Evolutionary conservation across 495 filamentous ascomycete species (phyloP).

Genomic region (Amorphotheca resinae): DNA sequence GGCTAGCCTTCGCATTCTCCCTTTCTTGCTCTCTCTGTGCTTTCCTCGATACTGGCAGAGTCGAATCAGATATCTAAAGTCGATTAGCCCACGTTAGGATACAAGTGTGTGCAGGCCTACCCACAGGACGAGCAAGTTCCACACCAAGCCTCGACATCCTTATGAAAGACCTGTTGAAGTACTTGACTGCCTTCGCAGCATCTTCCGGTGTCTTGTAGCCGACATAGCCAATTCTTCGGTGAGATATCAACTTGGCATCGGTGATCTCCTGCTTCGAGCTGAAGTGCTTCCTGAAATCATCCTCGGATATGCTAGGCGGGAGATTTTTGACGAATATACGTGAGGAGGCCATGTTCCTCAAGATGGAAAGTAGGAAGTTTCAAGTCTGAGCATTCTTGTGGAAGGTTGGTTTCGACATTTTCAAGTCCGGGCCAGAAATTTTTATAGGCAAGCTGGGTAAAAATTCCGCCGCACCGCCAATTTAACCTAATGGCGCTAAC

Average conservation of each 20-base stretch:
- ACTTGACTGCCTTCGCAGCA: conserved; percentile 71
- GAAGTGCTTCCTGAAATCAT: conserved; percentile 80
- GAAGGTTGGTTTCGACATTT: too few species aligned
- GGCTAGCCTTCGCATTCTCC: conserved; percentile 9
- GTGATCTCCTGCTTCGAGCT: conserved; percentile 59
- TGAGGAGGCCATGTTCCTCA: conserved; percentile 44
- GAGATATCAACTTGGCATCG: conserved; percentile 78
- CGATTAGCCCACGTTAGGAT: neutral
- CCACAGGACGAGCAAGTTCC: conserved; percentile 79
- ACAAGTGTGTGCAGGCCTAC: conserved; percentile 16
- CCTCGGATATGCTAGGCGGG: conserved; percentile 60
- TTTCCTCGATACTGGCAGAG: conserved; percentile 20
- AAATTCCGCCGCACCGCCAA: too few species aligned
- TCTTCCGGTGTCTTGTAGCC: conserved; percentile 78
- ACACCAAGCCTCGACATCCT: conserved; percentile 93
- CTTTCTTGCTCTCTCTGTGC: conserved; percentile 18
- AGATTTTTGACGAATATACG: conserved; percentile 85
- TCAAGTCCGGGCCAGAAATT: too few species aligned
- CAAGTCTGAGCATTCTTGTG: too few species aligned
- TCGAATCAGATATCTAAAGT: conserved; percentile 20
- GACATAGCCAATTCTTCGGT: conserved; percentile 87
- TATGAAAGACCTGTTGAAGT: conserved; percentile 90
- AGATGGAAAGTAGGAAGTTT: too few species aligned
- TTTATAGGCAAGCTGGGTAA: too few species aligned
- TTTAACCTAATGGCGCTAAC: too few species aligned